A percentile compares a stretch with the other conserved stretches of the same genome.
Conservation (phyloP, 2,329 filamentous ascomycete species). For the Xylaria multiplex region DNA sequence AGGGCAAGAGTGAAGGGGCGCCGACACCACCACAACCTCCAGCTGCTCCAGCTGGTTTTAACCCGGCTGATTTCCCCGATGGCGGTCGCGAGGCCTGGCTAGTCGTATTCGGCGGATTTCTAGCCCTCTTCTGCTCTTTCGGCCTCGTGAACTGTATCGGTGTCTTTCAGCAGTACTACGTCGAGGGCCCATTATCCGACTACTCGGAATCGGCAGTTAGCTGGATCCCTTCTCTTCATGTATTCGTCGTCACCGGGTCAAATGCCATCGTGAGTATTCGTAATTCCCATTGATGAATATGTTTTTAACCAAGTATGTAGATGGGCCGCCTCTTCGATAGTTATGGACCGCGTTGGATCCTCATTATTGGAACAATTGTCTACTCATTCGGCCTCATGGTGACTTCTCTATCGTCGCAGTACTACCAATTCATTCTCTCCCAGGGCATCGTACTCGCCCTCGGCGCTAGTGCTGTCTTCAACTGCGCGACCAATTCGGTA, state of each 20-base stretch:
- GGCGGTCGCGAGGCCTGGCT: conserved; percentile 61
- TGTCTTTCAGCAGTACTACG: conserved; percentile 66
- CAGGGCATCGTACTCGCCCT: conserved; percentile 49
- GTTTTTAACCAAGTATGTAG: conserved; percentile 10
- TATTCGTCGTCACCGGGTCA: conserved; percentile 58
- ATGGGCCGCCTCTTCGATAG: conserved; percentile 28
- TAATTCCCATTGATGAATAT: background rate
- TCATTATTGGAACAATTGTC: conserved; percentile 61
- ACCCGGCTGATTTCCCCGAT: conserved; percentile 65
- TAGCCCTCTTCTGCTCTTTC: conserved; percentile 44
- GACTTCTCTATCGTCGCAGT: conserved; percentile 58
- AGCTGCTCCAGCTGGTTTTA: conserved; percentile 45
- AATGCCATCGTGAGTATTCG: conserved; percentile 40
- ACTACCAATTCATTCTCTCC: conserved; percentile 54
- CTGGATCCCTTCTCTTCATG: conserved; percentile 66
- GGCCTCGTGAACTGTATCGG: conserved; percentile 56
- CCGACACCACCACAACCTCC: conserved; percentile 9
- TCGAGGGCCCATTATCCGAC: conserved; percentile 54
- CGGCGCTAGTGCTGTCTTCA: conserved; percentile 40
- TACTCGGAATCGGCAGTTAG: conserved; percentile 62
- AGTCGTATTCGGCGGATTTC: conserved; percentile 16
- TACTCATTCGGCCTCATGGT: conserved; percentile 71
- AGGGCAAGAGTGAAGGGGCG: conserved; percentile 10
- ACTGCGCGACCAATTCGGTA: conserved; percentile 24
- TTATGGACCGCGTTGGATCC: conserved; percentile 48